A percentile compares a stretch with the other conserved stretches of the same genome.
Conservation (phyloP, 2,329 filamentous ascomycete genomes). For the Microascus cirrosus region DNA sequence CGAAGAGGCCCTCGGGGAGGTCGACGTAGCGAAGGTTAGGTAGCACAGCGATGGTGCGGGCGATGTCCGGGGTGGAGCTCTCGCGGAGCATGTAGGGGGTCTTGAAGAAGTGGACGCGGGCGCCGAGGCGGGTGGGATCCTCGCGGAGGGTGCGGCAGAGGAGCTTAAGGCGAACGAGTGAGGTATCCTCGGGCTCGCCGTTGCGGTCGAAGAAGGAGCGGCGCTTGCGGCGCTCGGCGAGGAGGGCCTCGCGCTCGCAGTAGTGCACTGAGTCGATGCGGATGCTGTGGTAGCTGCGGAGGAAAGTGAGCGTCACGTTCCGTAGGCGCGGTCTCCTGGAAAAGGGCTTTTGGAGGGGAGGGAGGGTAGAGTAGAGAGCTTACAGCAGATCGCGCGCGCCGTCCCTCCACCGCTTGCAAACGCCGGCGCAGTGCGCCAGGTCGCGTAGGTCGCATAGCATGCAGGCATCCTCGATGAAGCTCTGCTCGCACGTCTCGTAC, state of each 20-base stretch:
- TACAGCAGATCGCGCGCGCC: constrained; percentile 46
- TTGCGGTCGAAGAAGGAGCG: constrained; percentile 64
- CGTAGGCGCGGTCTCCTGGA: neutral
- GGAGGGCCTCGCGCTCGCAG: constrained; percentile 73
- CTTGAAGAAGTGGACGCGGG: constrained; percentile 68
- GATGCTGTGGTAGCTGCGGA: constrained; percentile 70
- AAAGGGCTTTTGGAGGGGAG: neutral
- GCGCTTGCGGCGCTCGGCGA: constrained; percentile 69
- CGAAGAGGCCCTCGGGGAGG: constrained; percentile 77
- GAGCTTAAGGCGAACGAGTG: constrained; percentile 63
- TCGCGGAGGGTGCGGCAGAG: constrained; percentile 76
- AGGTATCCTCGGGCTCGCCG: constrained; percentile 69
- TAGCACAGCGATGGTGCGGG: constrained; percentile 72
- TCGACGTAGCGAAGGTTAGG: constrained; percentile 84
- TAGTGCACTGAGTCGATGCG: constrained; percentile 93
- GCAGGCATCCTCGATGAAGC: constrained; percentile 67
- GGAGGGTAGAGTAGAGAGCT: constrained; percentile 16
- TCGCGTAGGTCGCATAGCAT: constrained; percentile 92
- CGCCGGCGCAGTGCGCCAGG: constrained; percentile 66
- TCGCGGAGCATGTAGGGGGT: constrained; percentile 92
- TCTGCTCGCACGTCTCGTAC: constrained; percentile 76
- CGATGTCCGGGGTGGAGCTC: constrained; percentile 72
- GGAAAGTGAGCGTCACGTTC: neutral
- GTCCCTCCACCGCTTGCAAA: constrained; percentile 61
- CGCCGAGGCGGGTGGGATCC: constrained; percentile 56